A percentile compares a stretch with the other conserved stretches of the same genome.
Conservation (phyloP, 495 filamentous ascomycete species). For the Tuber calosporum region DNA sequence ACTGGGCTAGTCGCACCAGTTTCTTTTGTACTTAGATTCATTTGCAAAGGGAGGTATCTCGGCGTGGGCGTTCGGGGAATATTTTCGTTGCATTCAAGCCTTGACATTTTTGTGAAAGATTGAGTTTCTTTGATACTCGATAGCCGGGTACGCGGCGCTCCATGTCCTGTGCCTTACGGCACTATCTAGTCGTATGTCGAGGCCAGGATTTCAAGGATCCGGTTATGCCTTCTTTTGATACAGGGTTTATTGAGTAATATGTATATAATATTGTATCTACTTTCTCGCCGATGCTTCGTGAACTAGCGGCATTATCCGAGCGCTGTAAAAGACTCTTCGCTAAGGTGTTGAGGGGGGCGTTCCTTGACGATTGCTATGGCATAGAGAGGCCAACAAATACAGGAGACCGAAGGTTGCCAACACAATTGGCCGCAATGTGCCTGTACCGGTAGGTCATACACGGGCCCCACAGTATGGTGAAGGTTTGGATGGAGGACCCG, state of each 20-base stretch:
- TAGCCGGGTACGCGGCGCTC: background rate
- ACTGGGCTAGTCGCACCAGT: conserved; percentile 39
- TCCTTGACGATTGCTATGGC: background rate
- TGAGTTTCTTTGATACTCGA: background rate
- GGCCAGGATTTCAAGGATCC: background rate
- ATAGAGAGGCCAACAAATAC: background rate
- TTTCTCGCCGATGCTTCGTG: background rate
- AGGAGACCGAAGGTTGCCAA: background rate
- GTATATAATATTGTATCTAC: background rate
- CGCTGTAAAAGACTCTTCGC: background rate
- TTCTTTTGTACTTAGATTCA: background rate
- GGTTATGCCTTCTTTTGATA: background rate
- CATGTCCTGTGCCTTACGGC: background rate
- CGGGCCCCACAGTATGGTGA: background rate
- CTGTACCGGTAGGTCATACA: background rate
- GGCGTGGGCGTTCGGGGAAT: background rate
- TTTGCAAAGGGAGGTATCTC: background rate
- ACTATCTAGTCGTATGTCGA: background rate
- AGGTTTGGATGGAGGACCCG: background rate
- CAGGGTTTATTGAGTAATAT: background rate
- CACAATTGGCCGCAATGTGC: background rate
- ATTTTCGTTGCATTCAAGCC: background rate
- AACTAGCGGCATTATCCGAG: background rate
- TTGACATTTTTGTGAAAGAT: conserved; percentile 1
- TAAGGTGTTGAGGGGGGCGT: background rate